phyloP scores from a whole-genome alignment of 1,284 basidiomycete genomes.

The Albatrellus sp. region DNA sequence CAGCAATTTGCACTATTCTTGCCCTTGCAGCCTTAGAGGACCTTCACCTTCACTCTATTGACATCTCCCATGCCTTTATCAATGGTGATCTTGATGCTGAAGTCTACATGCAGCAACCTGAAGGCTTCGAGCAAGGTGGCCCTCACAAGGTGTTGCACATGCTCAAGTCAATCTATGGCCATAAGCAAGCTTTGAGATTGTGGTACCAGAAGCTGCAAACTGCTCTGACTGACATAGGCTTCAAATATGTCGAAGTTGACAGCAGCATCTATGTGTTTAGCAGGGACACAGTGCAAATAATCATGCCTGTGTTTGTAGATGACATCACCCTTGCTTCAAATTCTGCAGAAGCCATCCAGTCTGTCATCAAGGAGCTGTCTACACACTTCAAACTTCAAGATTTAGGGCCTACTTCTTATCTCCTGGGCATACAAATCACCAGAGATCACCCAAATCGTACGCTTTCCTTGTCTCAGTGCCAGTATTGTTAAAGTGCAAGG shows the following conservation, averaged over 20 bases:
- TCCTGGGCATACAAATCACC: too few relatives aligned
- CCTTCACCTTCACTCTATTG: conserved; percentile 10
- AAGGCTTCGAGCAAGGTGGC: conserved; percentile 5
- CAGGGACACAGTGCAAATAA: conserved; percentile 7
- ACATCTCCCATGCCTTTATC: conserved; percentile 16
- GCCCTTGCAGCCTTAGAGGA: conserved; percentile 15
- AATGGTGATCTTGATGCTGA: conserved; percentile 16
- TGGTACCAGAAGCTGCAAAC: conserved; percentile 16
- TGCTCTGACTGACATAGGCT: conserved; percentile 13
- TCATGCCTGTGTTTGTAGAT: conserved; percentile 22
- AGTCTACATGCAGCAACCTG: conserved; percentile 17
- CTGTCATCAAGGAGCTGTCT: conserved; percentile 15
- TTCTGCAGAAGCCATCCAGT: conserved; percentile 9
- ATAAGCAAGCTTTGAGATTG: conserved; percentile 17
- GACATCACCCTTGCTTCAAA: conserved; percentile 17
- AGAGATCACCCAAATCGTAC: too few relatives aligned
- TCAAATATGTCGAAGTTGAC: conserved; percentile 15
- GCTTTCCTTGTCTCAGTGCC: too few relatives aligned
- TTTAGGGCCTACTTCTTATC: conserved; percentile 17
- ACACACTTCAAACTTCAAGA: conserved; percentile 18
- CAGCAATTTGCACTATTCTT: conserved; percentile 16
- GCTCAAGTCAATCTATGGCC: conserved; percentile 16
- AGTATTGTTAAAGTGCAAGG: too few relatives aligned
- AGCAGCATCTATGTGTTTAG: conserved; percentile 3
- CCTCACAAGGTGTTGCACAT: conserved; percentile 9